phyloP scores from a whole-genome alignment of 306 rosid species.

The Hylodesmum podocarpum region DNA sequence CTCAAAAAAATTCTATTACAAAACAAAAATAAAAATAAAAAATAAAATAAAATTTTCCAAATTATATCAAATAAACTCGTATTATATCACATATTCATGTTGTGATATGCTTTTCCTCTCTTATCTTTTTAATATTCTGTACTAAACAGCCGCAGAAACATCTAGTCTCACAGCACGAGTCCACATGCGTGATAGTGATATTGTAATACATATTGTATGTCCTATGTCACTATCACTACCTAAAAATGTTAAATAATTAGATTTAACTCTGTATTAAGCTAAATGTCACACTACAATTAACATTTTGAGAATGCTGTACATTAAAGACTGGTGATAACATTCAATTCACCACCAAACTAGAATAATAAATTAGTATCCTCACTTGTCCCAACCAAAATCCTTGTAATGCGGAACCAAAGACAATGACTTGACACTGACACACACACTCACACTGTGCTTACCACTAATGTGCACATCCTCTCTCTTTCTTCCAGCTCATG shows the following conservation, averaged over 20 bases:
- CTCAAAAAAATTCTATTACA: too few relatives aligned
- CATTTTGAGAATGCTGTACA: not conserved
- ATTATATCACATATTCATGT: not conserved
- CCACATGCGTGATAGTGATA: not conserved
- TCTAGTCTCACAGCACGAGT: not conserved
- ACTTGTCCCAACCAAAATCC: not conserved
- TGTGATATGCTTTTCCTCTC: not conserved
- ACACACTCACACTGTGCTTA: not conserved
- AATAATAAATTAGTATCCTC: not conserved
- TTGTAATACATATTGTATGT: too few relatives aligned
- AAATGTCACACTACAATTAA: too few relatives aligned
- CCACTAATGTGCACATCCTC: conserved; percentile 20
- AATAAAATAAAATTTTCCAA: too few relatives aligned
- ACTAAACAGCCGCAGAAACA: not conserved
- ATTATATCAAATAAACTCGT: too few relatives aligned
- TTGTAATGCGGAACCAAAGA: not conserved
- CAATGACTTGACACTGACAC: not conserved
- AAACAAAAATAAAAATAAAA: too few relatives aligned
- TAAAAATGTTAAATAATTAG: too few relatives aligned
- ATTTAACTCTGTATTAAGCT: too few relatives aligned
- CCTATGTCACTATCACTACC: not conserved
- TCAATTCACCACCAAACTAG: not conserved
- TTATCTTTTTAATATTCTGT: not conserved
- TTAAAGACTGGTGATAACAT: not conserved
- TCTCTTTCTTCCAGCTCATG: not conserved